A percentile compares a stretch with the other conserved stretches of the same genome.
phyloP scores from a whole-genome alignment of 495 filamentous ascomycete genomes.

The Penicillium canescens region DNA sequence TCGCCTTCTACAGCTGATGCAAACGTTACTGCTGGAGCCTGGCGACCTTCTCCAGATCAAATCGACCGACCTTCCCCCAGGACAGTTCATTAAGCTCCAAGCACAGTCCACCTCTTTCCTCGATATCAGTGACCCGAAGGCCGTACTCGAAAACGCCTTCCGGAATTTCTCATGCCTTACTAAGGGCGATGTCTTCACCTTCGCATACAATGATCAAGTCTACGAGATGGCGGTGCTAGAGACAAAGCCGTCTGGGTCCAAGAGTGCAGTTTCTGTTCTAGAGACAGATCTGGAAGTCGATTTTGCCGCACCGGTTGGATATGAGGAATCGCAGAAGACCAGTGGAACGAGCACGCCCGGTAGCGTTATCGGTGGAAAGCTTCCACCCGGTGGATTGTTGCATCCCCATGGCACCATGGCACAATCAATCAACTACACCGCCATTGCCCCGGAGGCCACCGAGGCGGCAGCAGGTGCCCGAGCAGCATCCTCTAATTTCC shows the following conservation, averaged over 20 bases:
- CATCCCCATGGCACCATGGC: slow-evolving; percentile 92
- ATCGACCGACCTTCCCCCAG: slow-evolving; percentile 85
- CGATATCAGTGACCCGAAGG: slow-evolving; percentile 95
- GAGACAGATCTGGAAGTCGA: slow-evolving; percentile 96
- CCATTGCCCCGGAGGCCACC: slow-evolving; percentile 80
- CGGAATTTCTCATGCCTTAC: slow-evolving; percentile 92
- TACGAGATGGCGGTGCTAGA: slow-evolving; percentile 93
- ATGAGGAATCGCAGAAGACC: slow-evolving; percentile 71
- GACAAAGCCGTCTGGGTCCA: slow-evolving; percentile 76
- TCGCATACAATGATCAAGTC: slow-evolving; percentile 88
- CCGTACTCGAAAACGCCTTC: slow-evolving; percentile 95
- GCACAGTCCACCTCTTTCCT: slow-evolving; percentile 89
- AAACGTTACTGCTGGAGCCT: slow-evolving; percentile 81
- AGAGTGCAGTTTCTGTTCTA: slow-evolving; percentile 82
- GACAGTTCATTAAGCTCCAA: slow-evolving; percentile 91
- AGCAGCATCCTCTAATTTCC: slow-evolving; percentile 76
- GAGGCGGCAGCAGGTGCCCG: slow-evolving; percentile 59
- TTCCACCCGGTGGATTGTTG: slow-evolving; percentile 69
- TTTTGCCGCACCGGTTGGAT: slow-evolving; percentile 91
- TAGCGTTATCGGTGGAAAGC: slow-evolving; percentile 56
- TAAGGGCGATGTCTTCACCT: slow-evolving; percentile 89
- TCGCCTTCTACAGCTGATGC: slow-evolving; percentile 73
- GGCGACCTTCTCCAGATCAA: slow-evolving; percentile 95
- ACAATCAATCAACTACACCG: slow-evolving; percentile 91
- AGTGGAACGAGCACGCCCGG: slow-evolving; percentile 68